Base-by-base conservation (phyloP, 768 basidiomycete genomes). In the Naganishia vishniacii region DNA sequence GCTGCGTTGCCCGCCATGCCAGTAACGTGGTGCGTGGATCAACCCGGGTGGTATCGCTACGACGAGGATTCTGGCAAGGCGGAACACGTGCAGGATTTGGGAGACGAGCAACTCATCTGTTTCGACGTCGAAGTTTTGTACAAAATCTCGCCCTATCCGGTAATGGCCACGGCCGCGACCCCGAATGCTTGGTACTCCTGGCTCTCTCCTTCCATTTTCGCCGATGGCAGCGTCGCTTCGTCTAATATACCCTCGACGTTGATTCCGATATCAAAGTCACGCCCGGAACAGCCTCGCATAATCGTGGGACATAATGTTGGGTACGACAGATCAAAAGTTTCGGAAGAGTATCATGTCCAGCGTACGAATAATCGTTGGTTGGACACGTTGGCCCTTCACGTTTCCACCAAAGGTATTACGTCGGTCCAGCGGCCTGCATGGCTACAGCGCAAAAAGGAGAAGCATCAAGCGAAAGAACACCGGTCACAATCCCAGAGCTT, bases 221-320 rank as follows among this genome's bases (percentile, higher is more conserved):
- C 62, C 6, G 68, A 68, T 0, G 69, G 70, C 4, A 32, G 15
- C 4, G 29, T 59, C 29, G 28, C 44, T 20, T 4, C 29, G 41
- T 34, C 41, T 12, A 42, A 40, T 28, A 48, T 68, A 9, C 59
- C 67, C 6, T 44, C 25, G 8, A 46, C 37, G 16, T 65, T 77
- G 23, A 73, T 75, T n/a, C 76, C 75, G 12, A 65, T 77, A 16
- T 67, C 69, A 62, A 45, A 34, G 15, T 46, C 42, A 8, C 23
- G 82, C 59, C 76, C 83, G 11, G 65, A 73, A 12, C 67, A 75
- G 0, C 80, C 86, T 0, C 83, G 85, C 15, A 73, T 97, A 31
- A 80, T 97, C 26, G 85, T 97, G 31, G 94, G 95, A 2, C 95
- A 99, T 77, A 95, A 95, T 71, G 86, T 98, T 45, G 88, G 91